Conservation (phyloP, 192 early-diverging fungal genomes). For the Coemansia umbellata region DNA sequence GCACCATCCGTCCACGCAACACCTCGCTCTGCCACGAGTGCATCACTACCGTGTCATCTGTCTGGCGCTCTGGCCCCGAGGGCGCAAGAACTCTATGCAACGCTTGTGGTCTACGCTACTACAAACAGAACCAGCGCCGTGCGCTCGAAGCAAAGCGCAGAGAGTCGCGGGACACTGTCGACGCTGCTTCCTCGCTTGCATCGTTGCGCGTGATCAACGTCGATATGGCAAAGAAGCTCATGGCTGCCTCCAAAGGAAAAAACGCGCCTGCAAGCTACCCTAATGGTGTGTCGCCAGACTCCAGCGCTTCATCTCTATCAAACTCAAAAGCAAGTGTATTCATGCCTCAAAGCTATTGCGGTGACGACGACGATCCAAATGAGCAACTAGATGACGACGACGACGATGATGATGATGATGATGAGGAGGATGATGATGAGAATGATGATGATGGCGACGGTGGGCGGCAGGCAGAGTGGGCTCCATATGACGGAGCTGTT, state of each 20-base stretch:
- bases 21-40: constrained; percentile 52
- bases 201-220: not conserved
- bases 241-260: not conserved
- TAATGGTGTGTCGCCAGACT: not conserved
- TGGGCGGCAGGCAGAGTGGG: too few relatives aligned
- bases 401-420: not conserved
- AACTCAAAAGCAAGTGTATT: too few relatives aligned
- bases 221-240: not conserved
- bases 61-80: constrained; percentile 51
- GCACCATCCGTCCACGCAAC: constrained; percentile 48
- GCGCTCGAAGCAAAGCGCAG: constrained; percentile 45
- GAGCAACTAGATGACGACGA: constrained; percentile 3
- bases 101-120: constrained; percentile 59
- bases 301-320: not conserved
- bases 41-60: constrained; percentile 50
- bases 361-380: constrained; percentile 2
- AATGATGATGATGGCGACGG: not conserved
- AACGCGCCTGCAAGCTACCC: not conserved
- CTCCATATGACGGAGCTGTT: not conserved
- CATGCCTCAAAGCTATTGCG: too few relatives aligned
- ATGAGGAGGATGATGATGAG: constrained; percentile 12
- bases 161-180: constrained; percentile 27
- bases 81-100: constrained; percentile 57
- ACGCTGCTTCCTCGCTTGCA: constrained; percentile 7
- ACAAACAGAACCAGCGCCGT: constrained; percentile 53